phyloP scores from a whole-genome alignment of 805 yeast genomes.

The Lachancea dasiensis region DNA sequence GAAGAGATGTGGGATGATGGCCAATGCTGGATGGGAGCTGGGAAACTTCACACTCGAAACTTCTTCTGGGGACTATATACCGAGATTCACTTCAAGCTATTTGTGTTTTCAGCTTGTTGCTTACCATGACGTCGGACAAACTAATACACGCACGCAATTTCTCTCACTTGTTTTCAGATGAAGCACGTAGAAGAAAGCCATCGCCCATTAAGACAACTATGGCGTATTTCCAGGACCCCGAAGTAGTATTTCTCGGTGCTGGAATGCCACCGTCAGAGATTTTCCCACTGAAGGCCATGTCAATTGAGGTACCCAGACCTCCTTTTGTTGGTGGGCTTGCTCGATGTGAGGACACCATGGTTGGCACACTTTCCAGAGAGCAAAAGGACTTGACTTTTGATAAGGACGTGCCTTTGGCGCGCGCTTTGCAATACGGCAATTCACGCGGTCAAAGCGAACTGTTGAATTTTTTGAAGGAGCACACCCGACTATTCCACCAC shows the following conservation, averaged over 20 bases:
- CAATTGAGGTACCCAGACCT: conserved; percentile 52
- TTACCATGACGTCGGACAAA: conserved; percentile 3
- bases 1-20: too few species aligned
- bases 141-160: conserved; percentile 41
- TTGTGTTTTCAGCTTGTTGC: too few species aligned
- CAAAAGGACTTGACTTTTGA: conserved; percentile 12
- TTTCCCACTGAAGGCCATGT: conserved; percentile 65
- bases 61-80: too few species aligned
- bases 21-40: too few species aligned
- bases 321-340: conserved; percentile 60
- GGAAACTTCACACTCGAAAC: too few species aligned
- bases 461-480: conserved; percentile 52
- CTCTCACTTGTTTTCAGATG: conserved; percentile 47
- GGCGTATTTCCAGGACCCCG: conserved; percentile 54
- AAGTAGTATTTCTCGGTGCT: conserved; percentile 71
- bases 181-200: conserved; percentile 29
- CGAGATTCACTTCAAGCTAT: too few species aligned
- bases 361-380: conserved; percentile 19
- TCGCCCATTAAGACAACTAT: conserved; percentile 69
- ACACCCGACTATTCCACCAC: conserved; percentile 33
- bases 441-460: conserved; percentile 63
- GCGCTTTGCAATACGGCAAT: conserved; percentile 72
- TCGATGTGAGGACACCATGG: conserved; percentile 20
- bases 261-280: conserved; percentile 74
- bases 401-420: conserved; percentile 51